Base-by-base conservation (phyloP, 805 yeast species). In the Zygoascus bituminiphila region DNA sequence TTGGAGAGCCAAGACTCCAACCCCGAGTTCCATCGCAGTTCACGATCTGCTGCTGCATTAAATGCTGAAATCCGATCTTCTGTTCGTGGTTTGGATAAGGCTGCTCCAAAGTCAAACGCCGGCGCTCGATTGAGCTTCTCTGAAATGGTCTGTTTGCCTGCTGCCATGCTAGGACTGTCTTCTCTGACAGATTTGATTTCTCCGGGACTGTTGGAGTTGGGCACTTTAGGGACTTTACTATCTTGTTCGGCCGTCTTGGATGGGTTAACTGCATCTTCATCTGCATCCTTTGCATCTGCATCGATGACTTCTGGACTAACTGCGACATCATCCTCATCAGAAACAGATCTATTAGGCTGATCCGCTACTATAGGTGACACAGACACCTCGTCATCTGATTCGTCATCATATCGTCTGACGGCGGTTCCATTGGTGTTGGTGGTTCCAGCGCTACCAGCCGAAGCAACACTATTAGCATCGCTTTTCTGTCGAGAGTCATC, bases 1-100 rank as follows among this genome's bases (percentile, higher is more conserved):
- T 33, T 44, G n/a, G 48, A 41, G 9, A 58, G 59, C 70, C 70
- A 66, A 14, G 60, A 57, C 26, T 55, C 56, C 21, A 66, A 55
- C 9, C 68, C 68, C 1, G 70, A 54, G 1, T 58, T 51, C 50
- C 62, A 65, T 43, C 60, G 67, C 12, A 54, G 54, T 50, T 66
- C 69, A 6, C 60, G 54, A n/a, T 47, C 44, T 8, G 66, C 54
- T 14, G 66, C 57, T 9, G 48, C 52, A 19, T 60, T 51, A 40
- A 66, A 59, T 26, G 59, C 60, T 38, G 49, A 51, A 15, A 53
- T 49, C 1, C 68, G 57, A 26, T 62, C 62, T 21, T 53, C 60
- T 10, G 62, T 48, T 1, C 58, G 43, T 8, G 57, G 56, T 12
- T 56, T 54, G 23, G 60, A 50, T 17, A 65, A 47, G 15, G 62